phyloP scores from a whole-genome alignment of 2,329 filamentous ascomycete genomes.

The Ophiostoma populinum region DNA sequence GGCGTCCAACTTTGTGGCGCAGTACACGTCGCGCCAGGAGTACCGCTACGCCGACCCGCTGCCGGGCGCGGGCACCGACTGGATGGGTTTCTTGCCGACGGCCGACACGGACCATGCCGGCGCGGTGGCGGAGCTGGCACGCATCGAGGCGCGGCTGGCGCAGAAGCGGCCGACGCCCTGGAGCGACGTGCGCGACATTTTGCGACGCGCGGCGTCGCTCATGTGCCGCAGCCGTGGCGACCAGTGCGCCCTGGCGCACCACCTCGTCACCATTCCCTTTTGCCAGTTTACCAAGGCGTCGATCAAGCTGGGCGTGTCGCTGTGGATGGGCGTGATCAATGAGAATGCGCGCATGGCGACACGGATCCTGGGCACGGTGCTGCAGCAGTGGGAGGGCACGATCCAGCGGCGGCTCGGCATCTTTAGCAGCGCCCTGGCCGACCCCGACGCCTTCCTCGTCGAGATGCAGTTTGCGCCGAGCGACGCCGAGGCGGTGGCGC shows the following conservation, averaged over 20 bases:
- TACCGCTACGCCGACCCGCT: constrained; percentile 74
- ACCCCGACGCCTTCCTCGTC: constrained; percentile 75
- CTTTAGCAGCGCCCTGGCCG: constrained; percentile 57
- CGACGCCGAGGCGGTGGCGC: constrained; percentile 57
- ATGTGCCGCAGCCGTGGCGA: constrained; percentile 56
- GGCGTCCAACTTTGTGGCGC: constrained; percentile 87
- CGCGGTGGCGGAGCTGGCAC: constrained; percentile 48
- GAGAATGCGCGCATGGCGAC: constrained; percentile 83
- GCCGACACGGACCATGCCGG: constrained; percentile 37
- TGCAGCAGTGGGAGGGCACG: constrained; percentile 78
- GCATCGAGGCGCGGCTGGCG: constrained; percentile 54
- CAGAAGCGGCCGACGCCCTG: constrained; percentile 54
- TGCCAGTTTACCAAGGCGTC: constrained; percentile 85
- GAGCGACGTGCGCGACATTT: constrained; percentile 59
- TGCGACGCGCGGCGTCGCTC: constrained; percentile 71
- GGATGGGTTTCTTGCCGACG: constrained; percentile 38
- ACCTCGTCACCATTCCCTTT: constrained; percentile 86
- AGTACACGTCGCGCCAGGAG: constrained; percentile 92
- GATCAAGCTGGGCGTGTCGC: constrained; percentile 83
- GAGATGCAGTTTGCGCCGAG: constrained; percentile 88
- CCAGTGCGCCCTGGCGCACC: constrained; percentile 63
- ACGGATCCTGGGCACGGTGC: constrained; percentile 70
- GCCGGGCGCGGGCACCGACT: constrained; percentile 49
- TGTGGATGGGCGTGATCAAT: constrained; percentile 95
- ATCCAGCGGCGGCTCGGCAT: constrained; percentile 63